Evolutionary conservation across 1,284 basidiomycete genomes (phyloP), one percentile per base, ranked within the genome.

Genomic region (Papiliotrema terrestris): DNA sequence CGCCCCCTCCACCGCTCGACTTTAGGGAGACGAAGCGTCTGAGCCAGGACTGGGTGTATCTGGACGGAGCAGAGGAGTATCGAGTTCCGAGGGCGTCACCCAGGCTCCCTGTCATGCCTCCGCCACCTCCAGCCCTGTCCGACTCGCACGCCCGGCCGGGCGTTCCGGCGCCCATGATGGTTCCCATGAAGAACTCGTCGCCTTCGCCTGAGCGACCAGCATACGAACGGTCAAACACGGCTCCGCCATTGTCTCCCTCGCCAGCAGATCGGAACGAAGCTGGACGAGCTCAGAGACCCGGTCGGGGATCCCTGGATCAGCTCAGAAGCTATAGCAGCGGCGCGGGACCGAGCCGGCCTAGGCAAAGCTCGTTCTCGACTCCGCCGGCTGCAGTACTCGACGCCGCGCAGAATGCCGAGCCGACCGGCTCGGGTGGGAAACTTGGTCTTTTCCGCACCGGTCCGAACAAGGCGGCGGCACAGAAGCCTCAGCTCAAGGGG

Each of bases 31-130:
- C 55, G 39, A 51, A 54, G 58, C 20, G 67, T 9, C 37, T 68
- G 29, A 67, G 64, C 39, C 62, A 66, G 50, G 60, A 67, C 45
- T 69, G 68, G 65, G 58, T 67, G 11, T 60, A 67, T 35, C 45
- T 69, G 11, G 49, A 53, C 38, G 15, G 49, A 2, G 47, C 56
- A 1, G 46, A 54, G 15, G 45, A 48, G 19, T 22, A 44, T 11
- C 45, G 45, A 25, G 45, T 49, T 20, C 45, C 35, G 41, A 51
- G 35, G 32, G 41, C 35, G 14, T 42, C 42, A 36, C 51, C 54
- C 3, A 19, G 47, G 15, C 51, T 41, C 2, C 58, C 32, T 49
- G 45, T 42, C 38, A 48, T 14, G 32, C 49, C 32, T 36, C 32
- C 25, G 29, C 23, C 5, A 13, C 36, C 17, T 37, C n/a, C 2